phyloP scores from a whole-genome alignment of 2,329 filamentous ascomycete genomes.

The Ceratocystis destructans region DNA sequence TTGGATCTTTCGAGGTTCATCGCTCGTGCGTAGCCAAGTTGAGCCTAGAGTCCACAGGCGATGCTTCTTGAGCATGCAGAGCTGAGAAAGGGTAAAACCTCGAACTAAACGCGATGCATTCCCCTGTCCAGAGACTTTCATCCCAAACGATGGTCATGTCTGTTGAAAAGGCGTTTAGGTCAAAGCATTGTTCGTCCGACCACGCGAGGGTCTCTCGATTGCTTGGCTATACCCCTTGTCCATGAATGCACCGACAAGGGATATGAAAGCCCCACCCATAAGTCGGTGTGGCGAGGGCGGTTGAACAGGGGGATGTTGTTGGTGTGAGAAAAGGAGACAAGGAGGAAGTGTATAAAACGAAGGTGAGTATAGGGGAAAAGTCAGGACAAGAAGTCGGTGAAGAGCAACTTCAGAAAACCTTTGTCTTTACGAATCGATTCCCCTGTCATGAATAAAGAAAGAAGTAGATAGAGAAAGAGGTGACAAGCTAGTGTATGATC shows the following conservation, averaged over 20 bases:
- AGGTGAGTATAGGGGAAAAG: constrained; percentile 12
- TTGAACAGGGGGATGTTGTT: constrained; percentile 18
- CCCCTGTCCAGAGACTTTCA: too few species aligned
- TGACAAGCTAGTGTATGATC: constrained; percentile 2
- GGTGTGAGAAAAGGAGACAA: constrained; percentile 18
- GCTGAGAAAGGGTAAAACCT: too few species aligned
- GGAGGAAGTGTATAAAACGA: background rate
- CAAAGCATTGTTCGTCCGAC: background rate
- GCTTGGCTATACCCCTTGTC: background rate
- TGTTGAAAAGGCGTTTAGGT: too few species aligned
- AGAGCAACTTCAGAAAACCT: background rate
- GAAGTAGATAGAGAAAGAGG: constrained; percentile 15
- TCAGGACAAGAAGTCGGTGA: background rate
- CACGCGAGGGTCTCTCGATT: too few species aligned
- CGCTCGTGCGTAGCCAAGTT: too few species aligned
- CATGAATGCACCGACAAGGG: background rate
- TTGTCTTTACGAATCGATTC: background rate
- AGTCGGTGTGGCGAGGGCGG: background rate
- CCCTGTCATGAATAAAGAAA: constrained; percentile 11
- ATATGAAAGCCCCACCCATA: background rate
- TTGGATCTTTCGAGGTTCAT: background rate
- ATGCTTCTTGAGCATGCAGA: too few species aligned
- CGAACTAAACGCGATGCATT: too few species aligned
- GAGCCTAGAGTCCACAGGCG: too few species aligned
- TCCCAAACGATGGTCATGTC: too few species aligned